Percentiles rank a stretch among this genome's conserved stretches.
Conservation (phyloP, 768 basidiomycete species). For the Termitomyces sp. region DNA sequence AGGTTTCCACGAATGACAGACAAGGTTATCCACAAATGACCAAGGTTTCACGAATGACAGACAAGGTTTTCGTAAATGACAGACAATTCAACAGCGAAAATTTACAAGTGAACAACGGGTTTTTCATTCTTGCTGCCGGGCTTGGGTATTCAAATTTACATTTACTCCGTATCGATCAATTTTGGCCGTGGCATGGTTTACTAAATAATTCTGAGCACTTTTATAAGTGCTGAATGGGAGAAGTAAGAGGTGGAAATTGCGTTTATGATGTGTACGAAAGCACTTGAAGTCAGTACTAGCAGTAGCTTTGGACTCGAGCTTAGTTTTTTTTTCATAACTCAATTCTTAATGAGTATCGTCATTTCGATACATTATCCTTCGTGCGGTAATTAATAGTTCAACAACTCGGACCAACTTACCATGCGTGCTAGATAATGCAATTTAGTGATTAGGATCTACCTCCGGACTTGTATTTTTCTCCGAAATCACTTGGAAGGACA, state of each 20-base stretch:
- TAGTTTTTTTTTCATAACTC: neutral
- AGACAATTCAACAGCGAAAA: conserved; percentile 1
- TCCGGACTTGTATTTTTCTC: no score
- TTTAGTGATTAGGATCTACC: no score
- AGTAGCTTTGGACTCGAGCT: neutral
- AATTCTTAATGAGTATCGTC: conserved; percentile 40
- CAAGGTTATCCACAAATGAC: no score
- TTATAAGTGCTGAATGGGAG: conserved; percentile 38
- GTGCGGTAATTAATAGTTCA: neutral
- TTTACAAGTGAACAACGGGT: conserved; percentile 27
- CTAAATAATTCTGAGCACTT: neutral
- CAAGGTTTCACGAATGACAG: no score
- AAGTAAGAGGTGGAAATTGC: conserved; percentile 32
- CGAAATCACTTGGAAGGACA: no score
- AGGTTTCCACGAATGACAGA: no score
- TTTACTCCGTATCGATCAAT: neutral
- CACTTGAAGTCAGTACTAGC: conserved; percentile 26
- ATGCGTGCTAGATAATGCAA: no score
- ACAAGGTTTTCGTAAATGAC: neutral
- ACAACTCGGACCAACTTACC: no score
- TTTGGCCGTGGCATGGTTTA: neutral
- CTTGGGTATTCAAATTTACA: conserved; percentile 22
- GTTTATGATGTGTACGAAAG: conserved; percentile 33
- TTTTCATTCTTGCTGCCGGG: conserved; percentile 29
- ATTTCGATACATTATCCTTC: conserved; percentile 35